Evolutionary conservation across 2,329 filamentous ascomycete genomes (phyloP).

Genomic region (Aspergillus brasiliensis): DNA sequence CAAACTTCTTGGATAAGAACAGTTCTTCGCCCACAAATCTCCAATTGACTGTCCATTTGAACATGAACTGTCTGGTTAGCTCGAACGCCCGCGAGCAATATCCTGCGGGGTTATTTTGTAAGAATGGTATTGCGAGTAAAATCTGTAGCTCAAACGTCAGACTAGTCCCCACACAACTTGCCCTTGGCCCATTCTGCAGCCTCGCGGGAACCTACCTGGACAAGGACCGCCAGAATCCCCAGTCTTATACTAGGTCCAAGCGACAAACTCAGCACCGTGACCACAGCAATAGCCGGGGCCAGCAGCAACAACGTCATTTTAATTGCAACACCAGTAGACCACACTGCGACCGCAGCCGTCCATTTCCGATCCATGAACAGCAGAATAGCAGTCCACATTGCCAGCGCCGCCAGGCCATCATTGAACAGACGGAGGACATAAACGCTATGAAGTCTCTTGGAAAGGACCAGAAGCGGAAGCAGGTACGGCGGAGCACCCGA

Average conservation of each 20-base stretch:
- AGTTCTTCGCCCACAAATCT: constrained; percentile 82
- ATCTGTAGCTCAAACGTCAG: constrained; percentile 40
- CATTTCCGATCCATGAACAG: constrained; percentile 74
- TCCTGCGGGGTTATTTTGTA: constrained; percentile 61
- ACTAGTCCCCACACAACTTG: not conserved
- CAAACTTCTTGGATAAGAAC: constrained; percentile 74
- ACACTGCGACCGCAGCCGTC: constrained; percentile 71
- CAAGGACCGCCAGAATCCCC: constrained; percentile 70
- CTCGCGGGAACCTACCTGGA: constrained; percentile 62
- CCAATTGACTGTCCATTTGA: constrained; percentile 99
- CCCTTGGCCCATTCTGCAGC: not conserved
- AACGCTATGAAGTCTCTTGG: constrained; percentile 90
- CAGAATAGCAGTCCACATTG: constrained; percentile 80
- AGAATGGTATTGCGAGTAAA: constrained; percentile 67
- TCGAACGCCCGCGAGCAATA: constrained; percentile 88
- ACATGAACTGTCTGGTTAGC: constrained; percentile 85
- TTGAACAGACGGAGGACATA: constrained; percentile 94
- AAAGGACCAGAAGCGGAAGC: constrained; percentile 80
- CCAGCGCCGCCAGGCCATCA: constrained; percentile 84
- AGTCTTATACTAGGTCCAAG: constrained; percentile 66
- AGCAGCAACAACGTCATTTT: constrained; percentile 92
- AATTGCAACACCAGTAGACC: constrained; percentile 78
- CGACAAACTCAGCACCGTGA: constrained; percentile 74
- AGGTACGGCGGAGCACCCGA: constrained; percentile 72
- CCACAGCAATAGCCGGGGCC: constrained; percentile 75